These are phyloP conservation scores for Trapa incisa DNA, from an alignment of 345 rosid genomes.

Conservation along the genomic window DNA sequence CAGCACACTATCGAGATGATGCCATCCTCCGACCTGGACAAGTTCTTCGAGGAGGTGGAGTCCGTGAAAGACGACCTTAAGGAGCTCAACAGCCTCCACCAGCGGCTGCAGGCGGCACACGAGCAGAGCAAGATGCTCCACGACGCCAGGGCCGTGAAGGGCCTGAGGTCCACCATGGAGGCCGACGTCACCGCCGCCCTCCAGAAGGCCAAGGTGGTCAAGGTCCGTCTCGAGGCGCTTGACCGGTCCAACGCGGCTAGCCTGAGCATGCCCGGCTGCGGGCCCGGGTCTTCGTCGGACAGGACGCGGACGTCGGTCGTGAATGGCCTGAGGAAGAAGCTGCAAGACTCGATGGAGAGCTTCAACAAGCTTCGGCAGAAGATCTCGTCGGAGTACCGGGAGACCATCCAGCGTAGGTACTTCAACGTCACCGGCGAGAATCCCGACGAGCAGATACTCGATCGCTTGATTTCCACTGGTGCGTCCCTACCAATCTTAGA, in stretches of 20 bases:
- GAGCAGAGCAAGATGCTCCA: slow-evolving; percentile 60
- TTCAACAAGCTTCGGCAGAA: slow-evolving; percentile 42
- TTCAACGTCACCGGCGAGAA: slow-evolving; percentile 67
- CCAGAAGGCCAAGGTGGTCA: slow-evolving; percentile 54
- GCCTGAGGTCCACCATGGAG: slow-evolving; percentile 54
- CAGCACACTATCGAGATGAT: slow-evolving; percentile 29
- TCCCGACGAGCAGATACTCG: slow-evolving; percentile 57
- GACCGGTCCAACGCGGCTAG: slow-evolving; percentile 69
- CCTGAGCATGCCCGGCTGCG: slow-evolving; percentile 55
- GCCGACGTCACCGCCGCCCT: slow-evolving; percentile 44
- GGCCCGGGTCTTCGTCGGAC: slow-evolving; percentile 75
- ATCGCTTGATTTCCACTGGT: slow-evolving; percentile 65
- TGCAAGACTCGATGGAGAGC: slow-evolving; percentile 64
- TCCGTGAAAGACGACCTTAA: slow-evolving; percentile 64
- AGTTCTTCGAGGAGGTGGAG: slow-evolving; percentile 71
- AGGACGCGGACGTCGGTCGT: slow-evolving; percentile 75
- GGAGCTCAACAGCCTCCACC: slow-evolving; percentile 43
- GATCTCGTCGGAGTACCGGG: slow-evolving; percentile 55
- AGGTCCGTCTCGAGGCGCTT: slow-evolving; percentile 55
- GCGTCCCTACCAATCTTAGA: not conserved
- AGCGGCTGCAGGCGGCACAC: slow-evolving; percentile 49
- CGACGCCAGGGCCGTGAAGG: slow-evolving; percentile 49
- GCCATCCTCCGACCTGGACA: slow-evolving; percentile 35
- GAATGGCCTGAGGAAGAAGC: slow-evolving; percentile 67
- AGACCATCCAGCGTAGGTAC: slow-evolving; percentile 74